A percentile compares a stretch with the other conserved stretches of the same genome.
phyloP scores from a whole-genome alignment of 805 yeast species.

The Ogataea saltuana region DNA sequence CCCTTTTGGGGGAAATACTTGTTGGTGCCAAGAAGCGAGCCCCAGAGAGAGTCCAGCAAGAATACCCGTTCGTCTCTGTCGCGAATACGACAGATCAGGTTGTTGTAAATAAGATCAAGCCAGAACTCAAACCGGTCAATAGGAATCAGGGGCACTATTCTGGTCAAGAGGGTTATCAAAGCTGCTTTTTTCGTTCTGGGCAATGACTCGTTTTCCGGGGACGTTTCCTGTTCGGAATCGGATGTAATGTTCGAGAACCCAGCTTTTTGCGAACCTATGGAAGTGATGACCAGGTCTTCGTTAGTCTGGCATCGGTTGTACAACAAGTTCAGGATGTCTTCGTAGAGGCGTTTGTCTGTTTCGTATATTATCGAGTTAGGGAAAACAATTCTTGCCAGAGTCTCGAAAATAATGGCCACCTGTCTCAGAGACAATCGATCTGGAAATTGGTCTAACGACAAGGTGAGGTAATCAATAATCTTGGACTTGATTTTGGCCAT shows the following conservation, averaged over 20 bases:
- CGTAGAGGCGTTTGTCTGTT: constrained; percentile 29
- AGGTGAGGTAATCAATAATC: constrained; percentile 43
- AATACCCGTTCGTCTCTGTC: constrained; percentile 38
- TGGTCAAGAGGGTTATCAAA: constrained; percentile 46
- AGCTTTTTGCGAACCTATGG: constrained; percentile 2
- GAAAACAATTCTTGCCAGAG: constrained; percentile 47
- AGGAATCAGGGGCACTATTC: constrained; percentile 54
- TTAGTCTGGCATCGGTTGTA: constrained; percentile 40
- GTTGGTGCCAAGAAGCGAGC: constrained; percentile 47
- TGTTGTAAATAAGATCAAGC: constrained; percentile 46
- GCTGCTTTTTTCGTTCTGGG: constrained; percentile 47
- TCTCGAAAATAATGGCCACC: constrained; percentile 55
- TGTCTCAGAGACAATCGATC: constrained; percentile 51
- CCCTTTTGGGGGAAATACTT: constrained; percentile 59
- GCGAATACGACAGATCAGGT: constrained; percentile 30
- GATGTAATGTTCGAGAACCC: constrained; percentile 11
- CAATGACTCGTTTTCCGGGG: constrained; percentile 13
- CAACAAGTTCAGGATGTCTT: constrained; percentile 44
- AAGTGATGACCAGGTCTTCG: constrained; percentile 2
- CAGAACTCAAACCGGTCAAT: constrained; percentile 43
- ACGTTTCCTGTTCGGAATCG: constrained; percentile 9
- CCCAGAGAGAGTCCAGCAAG: constrained; percentile 50
- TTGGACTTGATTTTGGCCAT: constrained; percentile 15
- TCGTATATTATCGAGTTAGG: constrained; percentile 39
- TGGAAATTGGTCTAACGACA: constrained; percentile 60